These are phyloP conservation scores for Ascocoryne sarcoides DNA, from an alignment of 2,329 filamentous ascomycete genomes.

Conservation along the genomic window DNA sequence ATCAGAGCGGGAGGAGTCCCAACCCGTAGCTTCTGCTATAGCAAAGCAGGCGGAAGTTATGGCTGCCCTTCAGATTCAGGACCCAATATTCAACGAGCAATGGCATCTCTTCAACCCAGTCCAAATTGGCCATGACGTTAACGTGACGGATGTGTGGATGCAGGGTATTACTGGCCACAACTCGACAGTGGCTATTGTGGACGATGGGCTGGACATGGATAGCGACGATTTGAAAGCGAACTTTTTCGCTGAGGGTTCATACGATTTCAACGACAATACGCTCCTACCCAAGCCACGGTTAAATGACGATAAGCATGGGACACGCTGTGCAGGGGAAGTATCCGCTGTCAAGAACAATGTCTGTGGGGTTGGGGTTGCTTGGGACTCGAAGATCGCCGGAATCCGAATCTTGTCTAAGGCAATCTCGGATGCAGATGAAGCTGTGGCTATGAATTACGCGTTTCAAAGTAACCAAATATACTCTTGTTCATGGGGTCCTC, in stretches of 20 bases:
- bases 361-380: slow-evolving; percentile 93
- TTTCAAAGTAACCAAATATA: slow-evolving; percentile 92
- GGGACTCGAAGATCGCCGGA: slow-evolving; percentile 81
- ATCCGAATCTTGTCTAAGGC: slow-evolving; percentile 86
- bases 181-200: slow-evolving; percentile 84
- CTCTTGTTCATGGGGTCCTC: slow-evolving; percentile 97
- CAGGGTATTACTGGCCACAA: slow-evolving; percentile 86
- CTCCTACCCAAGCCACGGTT: slow-evolving; percentile 75
- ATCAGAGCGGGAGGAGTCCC: slow-evolving; percentile 13
- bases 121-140: slow-evolving; percentile 81
- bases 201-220: slow-evolving; percentile 93
- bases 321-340: slow-evolving; percentile 89
- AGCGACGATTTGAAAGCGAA: slow-evolving; percentile 88
- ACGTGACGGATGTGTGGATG: slow-evolving; percentile 89
- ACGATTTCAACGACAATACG: slow-evolving; percentile 86
- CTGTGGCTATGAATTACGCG: slow-evolving; percentile 83
- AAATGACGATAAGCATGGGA: slow-evolving; percentile 81
- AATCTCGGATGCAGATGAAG: slow-evolving; percentile 89
- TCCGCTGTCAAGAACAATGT: slow-evolving; percentile 86
- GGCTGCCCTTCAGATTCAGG: slow-evolving; percentile 61
- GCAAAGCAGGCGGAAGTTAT: slow-evolving; percentile 53
- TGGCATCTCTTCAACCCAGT: slow-evolving; percentile 89
- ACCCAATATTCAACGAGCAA: slow-evolving; percentile 88
- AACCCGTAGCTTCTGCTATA: slow-evolving; percentile 34
- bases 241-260: slow-evolving; percentile 87